Evolutionary conservation across 495 filamentous ascomycete genomes (phyloP).

Genomic region (Apodospora peruviana): DNA sequence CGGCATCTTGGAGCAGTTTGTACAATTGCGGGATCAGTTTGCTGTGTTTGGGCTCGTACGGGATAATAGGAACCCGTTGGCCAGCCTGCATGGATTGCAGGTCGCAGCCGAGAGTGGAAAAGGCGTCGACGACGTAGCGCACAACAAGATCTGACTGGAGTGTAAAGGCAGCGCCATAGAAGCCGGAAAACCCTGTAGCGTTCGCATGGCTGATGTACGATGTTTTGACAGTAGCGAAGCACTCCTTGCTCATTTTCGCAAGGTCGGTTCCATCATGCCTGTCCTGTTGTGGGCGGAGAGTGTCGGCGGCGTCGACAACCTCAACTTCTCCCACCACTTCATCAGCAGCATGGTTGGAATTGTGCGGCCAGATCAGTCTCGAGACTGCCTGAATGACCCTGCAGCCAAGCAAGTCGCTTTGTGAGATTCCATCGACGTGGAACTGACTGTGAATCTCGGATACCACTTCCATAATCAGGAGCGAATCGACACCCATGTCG

Average conservation of each 20-base stretch:
- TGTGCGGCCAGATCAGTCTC: too few relatives aligned
- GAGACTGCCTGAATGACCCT: too few relatives aligned
- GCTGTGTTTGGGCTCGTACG: constrained; percentile 12
- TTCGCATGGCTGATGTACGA: not conserved
- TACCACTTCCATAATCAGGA: not conserved
- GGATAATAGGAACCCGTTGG: constrained; percentile 11
- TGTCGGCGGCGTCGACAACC: too few relatives aligned
- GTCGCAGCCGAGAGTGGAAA: constrained; percentile 27
- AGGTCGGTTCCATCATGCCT: too few relatives aligned
- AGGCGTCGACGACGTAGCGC: constrained; percentile 37
- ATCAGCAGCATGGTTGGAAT: too few relatives aligned
- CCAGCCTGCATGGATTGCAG: constrained; percentile 15
- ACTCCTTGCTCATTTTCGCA: not conserved
- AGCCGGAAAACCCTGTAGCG: constrained; percentile 11
- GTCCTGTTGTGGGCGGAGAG: too few relatives aligned
- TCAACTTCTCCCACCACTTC: too few relatives aligned
- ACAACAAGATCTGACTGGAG: constrained; percentile 30
- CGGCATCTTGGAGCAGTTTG: constrained; percentile 23
- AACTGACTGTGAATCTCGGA: not conserved
- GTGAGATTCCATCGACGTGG: not conserved
- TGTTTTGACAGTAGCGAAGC: not conserved
- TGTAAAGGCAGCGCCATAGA: constrained; percentile 30
- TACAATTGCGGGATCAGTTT: constrained; percentile 26
- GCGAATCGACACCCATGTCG: not conserved
- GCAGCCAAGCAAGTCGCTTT: too few relatives aligned